Conservation (phyloP, 225 moss, liverwort and hornwort species). For the Marchantia paleacea region DNA sequence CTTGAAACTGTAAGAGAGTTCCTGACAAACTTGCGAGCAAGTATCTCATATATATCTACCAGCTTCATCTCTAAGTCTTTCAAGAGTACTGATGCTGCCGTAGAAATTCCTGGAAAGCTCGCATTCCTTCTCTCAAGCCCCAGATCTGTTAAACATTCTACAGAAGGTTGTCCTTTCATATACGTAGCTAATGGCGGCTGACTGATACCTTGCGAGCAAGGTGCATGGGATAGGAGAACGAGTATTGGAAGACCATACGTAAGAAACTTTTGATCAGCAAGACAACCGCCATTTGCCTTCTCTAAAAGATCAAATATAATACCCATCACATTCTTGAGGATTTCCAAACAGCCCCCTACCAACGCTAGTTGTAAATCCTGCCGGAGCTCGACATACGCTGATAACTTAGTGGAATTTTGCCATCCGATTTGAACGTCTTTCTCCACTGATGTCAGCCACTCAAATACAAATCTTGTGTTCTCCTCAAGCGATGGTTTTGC, state of each 20-base stretch:
- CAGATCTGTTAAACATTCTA: neutral
- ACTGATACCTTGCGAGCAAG: neutral
- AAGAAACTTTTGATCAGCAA: constrained; percentile 22
- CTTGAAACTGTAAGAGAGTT: neutral
- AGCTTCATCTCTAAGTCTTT: constrained; percentile 18
- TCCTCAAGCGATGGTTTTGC: constrained; percentile 24
- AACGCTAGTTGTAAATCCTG: constrained; percentile 52
- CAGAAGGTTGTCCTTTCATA: neutral
- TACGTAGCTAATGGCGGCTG: neutral
- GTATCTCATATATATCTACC: neutral
- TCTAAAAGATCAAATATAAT: constrained; percentile 36
- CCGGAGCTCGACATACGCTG: constrained; percentile 54
- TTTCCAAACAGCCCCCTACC: constrained; percentile 31
- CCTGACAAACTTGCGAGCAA: neutral
- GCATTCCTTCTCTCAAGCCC: constrained; percentile 11
- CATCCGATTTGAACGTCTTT: constrained; percentile 5
- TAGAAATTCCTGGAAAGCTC: constrained; percentile 3
- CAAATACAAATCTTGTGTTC: constrained; percentile 21
- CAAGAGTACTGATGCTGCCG: constrained; percentile 13
- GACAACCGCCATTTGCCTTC: constrained; percentile 17
- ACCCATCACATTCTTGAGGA: constrained; percentile 25
- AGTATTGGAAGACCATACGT: constrained; percentile 33
- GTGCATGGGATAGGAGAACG: constrained; percentile 26
- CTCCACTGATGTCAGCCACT: constrained; percentile 23
- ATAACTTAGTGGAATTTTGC: constrained; percentile 28